Evolutionary conservation across 1,284 basidiomycete species (phyloP), one percentile per base, ranked within the genome.

Genomic region (Cutaneotrichosporon sp.): DNA sequence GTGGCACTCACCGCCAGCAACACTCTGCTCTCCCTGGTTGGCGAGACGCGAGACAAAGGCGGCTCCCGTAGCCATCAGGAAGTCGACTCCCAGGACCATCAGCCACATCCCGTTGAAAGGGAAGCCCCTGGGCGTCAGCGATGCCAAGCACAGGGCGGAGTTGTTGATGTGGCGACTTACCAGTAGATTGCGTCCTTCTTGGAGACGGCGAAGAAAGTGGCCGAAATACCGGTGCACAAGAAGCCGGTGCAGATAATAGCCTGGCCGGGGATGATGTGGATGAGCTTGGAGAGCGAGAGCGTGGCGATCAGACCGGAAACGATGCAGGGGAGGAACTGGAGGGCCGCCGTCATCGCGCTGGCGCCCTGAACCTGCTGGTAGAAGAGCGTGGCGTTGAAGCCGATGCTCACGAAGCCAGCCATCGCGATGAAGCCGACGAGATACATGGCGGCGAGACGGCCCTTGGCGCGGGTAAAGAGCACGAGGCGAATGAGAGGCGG

Each of bases 321-420:
- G 36, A 85, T 84, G 85, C 89, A 89, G 0, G 91, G 91, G 2
- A 92, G 68, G 61, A 91, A 80, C 11, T 89, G 86, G 31, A 91
- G 71, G 71, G 90, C 89, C 0, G 89, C 87, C 11, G 83, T 79
- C 33, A 92, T 78, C 2, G 66, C 50, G 11, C 43, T 46, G 0
- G 58, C 58, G 16, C 54, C 42, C 27, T 63, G 61, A 10, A 63
- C 60, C 43, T 67, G 61, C 16, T 67, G 66, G 43, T 63, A 67
- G 33, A 54, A 67, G 43, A 67, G 54, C 2, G 58, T 61, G 9
- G 51, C 43, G 34, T 61, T 54, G 43, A 54, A 68, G 3, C 53
- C 31, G 18, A 62, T 46, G 14, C 60, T 58, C 20, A 60, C 42
- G 80, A 89, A 89, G 2, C 82, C 74, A 54, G 82, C 81, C 86